Evolutionary conservation across 805 yeast species (phyloP), one percentile per base, ranked within the genome.

Genomic region (Jamesozyma piceae): DNA sequence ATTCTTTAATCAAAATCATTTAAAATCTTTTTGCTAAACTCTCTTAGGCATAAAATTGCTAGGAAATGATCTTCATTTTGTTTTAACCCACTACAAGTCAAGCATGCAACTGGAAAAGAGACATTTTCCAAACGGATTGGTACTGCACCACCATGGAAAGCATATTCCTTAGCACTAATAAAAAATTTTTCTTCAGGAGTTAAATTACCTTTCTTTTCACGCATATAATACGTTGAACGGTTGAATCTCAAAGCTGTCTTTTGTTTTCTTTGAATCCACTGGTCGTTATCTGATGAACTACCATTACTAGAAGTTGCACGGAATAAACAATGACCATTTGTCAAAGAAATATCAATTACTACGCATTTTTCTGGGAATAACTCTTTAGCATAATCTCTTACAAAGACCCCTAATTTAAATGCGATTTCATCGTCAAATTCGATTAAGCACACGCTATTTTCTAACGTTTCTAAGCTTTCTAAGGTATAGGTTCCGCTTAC

Each of bases 121-220:
- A 55, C 54, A 19, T 51, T 49, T 2, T 42, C 42, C 17, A 72
- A 49, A 44, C 65, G 65, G 27, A 76, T 58, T 10, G 80, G 80
- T 39, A 76, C 68, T 28, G 73, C 69, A 42, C 82, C 82, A 20
- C 82, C 82, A 49, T 74, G 78, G 26, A 66, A 57, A 9, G 78
- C 77, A 49, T 66, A 75, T 11, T 71, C 74, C 17, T 49, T 50
- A 9, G 69, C 60, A 24, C 69, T 66, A 17, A 74, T 58, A 42
- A 64, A 68, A 33, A 59, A 57, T 3, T 65, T 67, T 34, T 68
- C 72, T 6, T 71, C 60, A 39, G 65, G 59, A 2, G 60, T 61
- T 44, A 63, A 67, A 1, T 39, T 42, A 20, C 63, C 62, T 43
- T 71, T 58, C 50, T 69, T 70, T 37, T 62, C 62, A 5, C 78